Percentiles rank a stretch among this genome's conserved stretches.
phyloP scores from a whole-genome alignment of 1,139 yeast genomes.

The Candida albicans region DNA sequence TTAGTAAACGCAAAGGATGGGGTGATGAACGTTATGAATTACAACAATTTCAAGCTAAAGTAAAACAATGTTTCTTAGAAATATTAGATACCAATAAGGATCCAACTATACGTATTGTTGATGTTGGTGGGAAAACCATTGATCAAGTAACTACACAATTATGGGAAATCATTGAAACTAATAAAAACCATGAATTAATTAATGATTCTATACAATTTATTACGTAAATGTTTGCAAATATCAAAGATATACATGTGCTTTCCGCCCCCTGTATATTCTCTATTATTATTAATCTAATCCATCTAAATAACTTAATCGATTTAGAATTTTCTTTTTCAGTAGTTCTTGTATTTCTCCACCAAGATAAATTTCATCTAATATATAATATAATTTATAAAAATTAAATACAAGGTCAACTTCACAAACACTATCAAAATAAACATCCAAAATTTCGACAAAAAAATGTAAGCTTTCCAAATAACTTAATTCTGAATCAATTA shows the following conservation, averaged over 20 bases:
- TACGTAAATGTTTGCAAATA: neutral
- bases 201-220: conserved; percentile 15
- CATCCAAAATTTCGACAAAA: conserved; percentile 84
- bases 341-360: conserved; percentile 82
- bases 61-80: conserved; percentile 56
- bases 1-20: conserved; percentile 67
- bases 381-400: conserved; percentile 68
- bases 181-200: conserved; percentile 16
- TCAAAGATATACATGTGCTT: neutral
- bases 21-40: conserved; percentile 92
- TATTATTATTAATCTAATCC: conserved; percentile 27
- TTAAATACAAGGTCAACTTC: conserved; percentile 88
- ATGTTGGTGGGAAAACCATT: conserved; percentile 61
- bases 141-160: conserved; percentile 50
- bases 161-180: conserved; percentile 25
- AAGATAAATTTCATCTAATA: conserved; percentile 71
- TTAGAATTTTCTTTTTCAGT: conserved; percentile 57
- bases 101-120: conserved; percentile 42
- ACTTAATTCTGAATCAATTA: conserved; percentile 74
- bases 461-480: conserved; percentile 84
- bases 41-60: conserved; percentile 67
- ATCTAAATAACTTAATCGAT: conserved; percentile 52
- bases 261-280: neutral
- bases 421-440: conserved; percentile 87
- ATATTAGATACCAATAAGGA: conserved; percentile 39